These are phyloP conservation scores for Chlorella sp. DNA, from an alignment of 139 green algal genomes.

Conservation along the genomic window DNA sequence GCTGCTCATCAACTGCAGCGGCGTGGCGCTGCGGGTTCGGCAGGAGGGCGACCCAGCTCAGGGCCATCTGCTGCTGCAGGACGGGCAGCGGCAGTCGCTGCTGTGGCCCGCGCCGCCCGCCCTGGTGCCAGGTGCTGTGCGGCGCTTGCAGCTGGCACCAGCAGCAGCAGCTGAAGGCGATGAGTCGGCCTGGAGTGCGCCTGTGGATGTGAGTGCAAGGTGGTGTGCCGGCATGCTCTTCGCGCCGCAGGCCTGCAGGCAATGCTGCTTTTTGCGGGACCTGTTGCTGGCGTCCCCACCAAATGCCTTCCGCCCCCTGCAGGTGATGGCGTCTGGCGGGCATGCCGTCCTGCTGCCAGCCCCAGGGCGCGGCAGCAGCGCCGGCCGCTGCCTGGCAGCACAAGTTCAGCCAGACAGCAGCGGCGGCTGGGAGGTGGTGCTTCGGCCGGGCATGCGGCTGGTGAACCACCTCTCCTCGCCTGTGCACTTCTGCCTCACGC, in stretches of 20 bases:
- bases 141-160: conserved; percentile 25
- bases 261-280: neutral
- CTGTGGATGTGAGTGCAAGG: conserved; percentile 16
- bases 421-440: conserved; percentile 18
- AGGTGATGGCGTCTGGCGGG: conserved; percentile 12
- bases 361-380: neutral
- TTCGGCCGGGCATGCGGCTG: conserved; percentile 3
- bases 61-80: neutral
- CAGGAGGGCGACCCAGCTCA: conserved; percentile 21
- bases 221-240: neutral
- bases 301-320: neutral
- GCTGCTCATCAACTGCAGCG: conserved; percentile 36
- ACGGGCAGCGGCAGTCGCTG: conserved; percentile 5
- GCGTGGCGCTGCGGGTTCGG: conserved; percentile 10
- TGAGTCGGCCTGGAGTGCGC: conserved; percentile 24
- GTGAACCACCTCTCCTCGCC: conserved; percentile 2
- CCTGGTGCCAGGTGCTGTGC: conserved; percentile 16
- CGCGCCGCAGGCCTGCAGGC: too few species aligned
- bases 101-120: conserved; percentile 23
- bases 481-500: neutral
- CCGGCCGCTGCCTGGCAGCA: conserved; percentile 5
- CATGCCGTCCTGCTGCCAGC: conserved; percentile 6
- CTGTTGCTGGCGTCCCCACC: too few species aligned
- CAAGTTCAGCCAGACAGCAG: neutral
- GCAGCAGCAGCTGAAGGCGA: neutral